A percentile compares a stretch with the other conserved stretches of the same genome.
Evolutionary conservation across 2,329 filamentous ascomycete genomes (phyloP).

Genomic region (Colletotrichum sp.): DNA sequence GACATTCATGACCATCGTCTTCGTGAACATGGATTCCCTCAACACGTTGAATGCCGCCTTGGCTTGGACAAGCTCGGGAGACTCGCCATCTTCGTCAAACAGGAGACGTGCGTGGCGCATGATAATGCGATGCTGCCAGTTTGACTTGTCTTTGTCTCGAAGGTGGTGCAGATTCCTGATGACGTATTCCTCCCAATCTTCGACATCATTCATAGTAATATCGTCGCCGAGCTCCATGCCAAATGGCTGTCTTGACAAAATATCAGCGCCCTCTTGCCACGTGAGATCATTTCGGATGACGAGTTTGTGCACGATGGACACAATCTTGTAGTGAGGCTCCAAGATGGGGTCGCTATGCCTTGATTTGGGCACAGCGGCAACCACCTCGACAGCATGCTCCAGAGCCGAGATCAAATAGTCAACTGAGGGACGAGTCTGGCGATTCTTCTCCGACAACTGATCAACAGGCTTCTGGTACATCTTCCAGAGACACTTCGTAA

Average conservation of each 20-base stretch:
- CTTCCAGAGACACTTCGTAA: conserved; percentile 68
- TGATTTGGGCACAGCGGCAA: conserved; percentile 57
- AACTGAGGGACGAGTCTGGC: conserved; percentile 39
- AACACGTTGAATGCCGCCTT: conserved; percentile 82
- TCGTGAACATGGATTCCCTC: conserved; percentile 77
- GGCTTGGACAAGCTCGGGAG: conserved; percentile 67
- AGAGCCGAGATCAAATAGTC: conserved; percentile 52
- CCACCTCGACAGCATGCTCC: conserved; percentile 56
- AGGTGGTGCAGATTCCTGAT: conserved; percentile 56
- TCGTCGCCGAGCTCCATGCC: conserved; percentile 53
- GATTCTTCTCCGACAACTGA: conserved; percentile 48
- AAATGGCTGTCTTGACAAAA: conserved; percentile 63
- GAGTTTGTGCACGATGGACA: conserved; percentile 82
- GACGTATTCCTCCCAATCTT: conserved; percentile 65
- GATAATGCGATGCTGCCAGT: conserved; percentile 94
- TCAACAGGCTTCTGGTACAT: conserved; percentile 60
- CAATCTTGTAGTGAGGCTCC: conserved; percentile 91
- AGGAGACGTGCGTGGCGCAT: conserved; percentile 70
- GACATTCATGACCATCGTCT: conserved; percentile 92
- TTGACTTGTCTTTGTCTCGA: conserved; percentile 82
- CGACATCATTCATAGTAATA: conserved; percentile 60
- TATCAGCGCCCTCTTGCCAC: conserved; percentile 52
- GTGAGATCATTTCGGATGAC: conserved; percentile 60
- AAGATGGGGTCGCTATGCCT: conserved; percentile 77
- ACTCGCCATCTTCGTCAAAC: conserved; percentile 47